Conservation (phyloP, 805 yeast genomes). For the Kodamaea sagamina region DNA sequence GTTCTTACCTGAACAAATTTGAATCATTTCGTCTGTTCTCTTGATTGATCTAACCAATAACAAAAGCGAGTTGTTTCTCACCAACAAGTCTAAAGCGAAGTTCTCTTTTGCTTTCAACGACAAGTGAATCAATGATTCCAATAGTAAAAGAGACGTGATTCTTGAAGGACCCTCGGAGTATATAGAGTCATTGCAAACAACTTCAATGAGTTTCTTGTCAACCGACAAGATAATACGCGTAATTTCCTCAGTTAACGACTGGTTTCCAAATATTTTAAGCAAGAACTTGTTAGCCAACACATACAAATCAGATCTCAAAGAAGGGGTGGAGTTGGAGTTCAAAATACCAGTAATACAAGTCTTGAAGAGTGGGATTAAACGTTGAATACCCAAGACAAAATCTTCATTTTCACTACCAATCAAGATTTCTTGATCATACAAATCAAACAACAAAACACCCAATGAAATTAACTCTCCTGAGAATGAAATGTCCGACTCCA, state of each 20-base stretch:
- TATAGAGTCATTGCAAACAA: slow-evolving; percentile 75
- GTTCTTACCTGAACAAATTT: slow-evolving; percentile 30
- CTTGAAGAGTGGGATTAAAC: slow-evolving; percentile 69
- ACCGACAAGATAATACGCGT: slow-evolving; percentile 58
- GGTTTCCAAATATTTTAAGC: slow-evolving; percentile 39
- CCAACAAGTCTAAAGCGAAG: slow-evolving; percentile 60
- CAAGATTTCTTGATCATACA: slow-evolving; percentile 46
- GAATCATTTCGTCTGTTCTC: slow-evolving; percentile 65
- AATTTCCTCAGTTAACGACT: slow-evolving; percentile 44
- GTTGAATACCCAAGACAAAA: slow-evolving; percentile 38
- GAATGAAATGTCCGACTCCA: slow-evolving; percentile 62
- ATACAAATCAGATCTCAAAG: slow-evolving; percentile 77
- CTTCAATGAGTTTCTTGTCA: slow-evolving; percentile 59
- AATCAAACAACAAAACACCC: slow-evolving; percentile 67
- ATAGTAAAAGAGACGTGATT: slow-evolving; percentile 70
- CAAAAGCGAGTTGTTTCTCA: slow-evolving; percentile 64
- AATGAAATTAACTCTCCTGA: slow-evolving; percentile 78
- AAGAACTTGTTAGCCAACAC: slow-evolving; percentile 68
- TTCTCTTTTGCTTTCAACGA: slow-evolving; percentile 50
- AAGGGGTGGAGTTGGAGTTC: slow-evolving; percentile 65
- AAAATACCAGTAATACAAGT: slow-evolving; percentile 74
- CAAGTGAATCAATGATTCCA: slow-evolving; percentile 65
- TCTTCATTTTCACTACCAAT: slow-evolving; percentile 18
- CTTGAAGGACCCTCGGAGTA: slow-evolving; percentile 76
- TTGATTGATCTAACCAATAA: slow-evolving; percentile 67